These are phyloP conservation scores for Albatrellus ellisii DNA, from an alignment of 768 basidiomycete species.

Conservation along the genomic window DNA sequence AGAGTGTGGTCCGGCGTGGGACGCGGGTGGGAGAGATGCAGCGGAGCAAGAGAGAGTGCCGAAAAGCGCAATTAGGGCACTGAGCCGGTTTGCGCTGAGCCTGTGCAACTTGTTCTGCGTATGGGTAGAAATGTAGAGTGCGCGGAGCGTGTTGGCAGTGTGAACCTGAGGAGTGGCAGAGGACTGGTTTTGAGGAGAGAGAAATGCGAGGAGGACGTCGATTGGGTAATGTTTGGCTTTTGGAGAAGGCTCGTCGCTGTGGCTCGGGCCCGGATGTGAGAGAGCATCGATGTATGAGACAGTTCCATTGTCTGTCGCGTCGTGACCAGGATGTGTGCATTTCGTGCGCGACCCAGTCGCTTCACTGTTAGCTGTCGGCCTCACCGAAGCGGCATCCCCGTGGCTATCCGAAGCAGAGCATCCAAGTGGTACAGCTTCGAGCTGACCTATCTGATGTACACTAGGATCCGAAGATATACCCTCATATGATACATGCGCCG, in stretches of 20 bases:
- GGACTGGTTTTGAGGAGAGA: slow-evolving; percentile 6
- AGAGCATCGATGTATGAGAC: too few species aligned
- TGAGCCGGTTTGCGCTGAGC: slow-evolving; percentile 8
- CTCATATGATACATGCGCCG: too few species aligned
- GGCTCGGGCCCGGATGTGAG: neutral
- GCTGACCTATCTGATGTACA: too few species aligned
- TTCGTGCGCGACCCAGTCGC: neutral
- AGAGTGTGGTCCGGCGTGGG: slow-evolving; percentile 3
- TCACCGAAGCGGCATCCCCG: too few species aligned
- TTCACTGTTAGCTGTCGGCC: too few species aligned
- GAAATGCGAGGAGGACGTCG: slow-evolving; percentile 7
- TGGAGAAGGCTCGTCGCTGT: neutral
- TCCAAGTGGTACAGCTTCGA: too few species aligned
- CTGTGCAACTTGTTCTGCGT: slow-evolving; percentile 3
- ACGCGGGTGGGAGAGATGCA: neutral
- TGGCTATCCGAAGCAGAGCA: too few species aligned
- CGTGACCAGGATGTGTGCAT: too few species aligned
- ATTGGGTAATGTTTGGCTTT: slow-evolving; percentile 4
- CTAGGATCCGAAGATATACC: too few species aligned
- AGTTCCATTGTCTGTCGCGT: too few species aligned
- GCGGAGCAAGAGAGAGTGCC: slow-evolving; percentile 9
- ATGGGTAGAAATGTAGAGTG: slow-evolving; percentile 5
- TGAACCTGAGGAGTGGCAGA: slow-evolving; percentile 2
- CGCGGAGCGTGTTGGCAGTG: slow-evolving; percentile 5
- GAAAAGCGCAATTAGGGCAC: slow-evolving; percentile 9